These are phyloP conservation scores for Myriangium duriaei DNA, from an alignment of 2,329 filamentous ascomycete genomes.

Conservation along the genomic window DNA sequence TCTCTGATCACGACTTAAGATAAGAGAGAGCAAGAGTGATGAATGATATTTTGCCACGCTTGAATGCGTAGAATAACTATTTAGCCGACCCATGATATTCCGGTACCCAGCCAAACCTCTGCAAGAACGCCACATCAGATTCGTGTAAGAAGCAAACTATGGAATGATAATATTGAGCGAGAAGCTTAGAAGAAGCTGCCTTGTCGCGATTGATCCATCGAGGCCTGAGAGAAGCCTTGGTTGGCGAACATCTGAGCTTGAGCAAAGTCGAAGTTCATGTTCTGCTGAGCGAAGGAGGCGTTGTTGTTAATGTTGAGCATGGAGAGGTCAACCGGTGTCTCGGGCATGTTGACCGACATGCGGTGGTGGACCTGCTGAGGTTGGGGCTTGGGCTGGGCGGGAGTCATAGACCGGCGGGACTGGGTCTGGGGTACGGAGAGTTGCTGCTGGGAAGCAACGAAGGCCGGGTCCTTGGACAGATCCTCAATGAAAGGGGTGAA, in stretches of 20 bases:
- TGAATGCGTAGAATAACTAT: too few relatives aligned
- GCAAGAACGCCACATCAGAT: background rate
- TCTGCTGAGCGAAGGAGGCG: constrained; percentile 11
- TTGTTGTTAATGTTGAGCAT: constrained; percentile 49
- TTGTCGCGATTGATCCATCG: constrained; percentile 7
- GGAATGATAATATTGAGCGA: too few relatives aligned
- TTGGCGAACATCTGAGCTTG: constrained; percentile 65
- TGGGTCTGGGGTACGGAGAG: constrained; percentile 12
- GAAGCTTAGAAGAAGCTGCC: constrained; percentile 8
- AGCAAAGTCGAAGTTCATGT: constrained; percentile 18
- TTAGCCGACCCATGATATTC: too few relatives aligned
- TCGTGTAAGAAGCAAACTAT: background rate
- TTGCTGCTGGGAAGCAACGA: constrained; percentile 14
- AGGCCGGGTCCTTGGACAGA: constrained; percentile 27
- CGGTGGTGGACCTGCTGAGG: constrained; percentile 36
- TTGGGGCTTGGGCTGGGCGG: constrained; percentile 18
- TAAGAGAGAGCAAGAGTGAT: too few relatives aligned
- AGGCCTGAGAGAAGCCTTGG: constrained; percentile 45
- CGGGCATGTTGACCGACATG: constrained; percentile 72
- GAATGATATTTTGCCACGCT: too few relatives aligned
- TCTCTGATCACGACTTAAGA: too few relatives aligned
- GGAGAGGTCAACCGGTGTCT: constrained; percentile 62
- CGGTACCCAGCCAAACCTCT: too few relatives aligned
- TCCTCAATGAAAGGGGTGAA: constrained; percentile 36
- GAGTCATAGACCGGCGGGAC: constrained; percentile 8